These are phyloP conservation scores for Aschersonia sp. DNA, from an alignment of 2,329 filamentous ascomycete species.

Conservation along the genomic window DNA sequence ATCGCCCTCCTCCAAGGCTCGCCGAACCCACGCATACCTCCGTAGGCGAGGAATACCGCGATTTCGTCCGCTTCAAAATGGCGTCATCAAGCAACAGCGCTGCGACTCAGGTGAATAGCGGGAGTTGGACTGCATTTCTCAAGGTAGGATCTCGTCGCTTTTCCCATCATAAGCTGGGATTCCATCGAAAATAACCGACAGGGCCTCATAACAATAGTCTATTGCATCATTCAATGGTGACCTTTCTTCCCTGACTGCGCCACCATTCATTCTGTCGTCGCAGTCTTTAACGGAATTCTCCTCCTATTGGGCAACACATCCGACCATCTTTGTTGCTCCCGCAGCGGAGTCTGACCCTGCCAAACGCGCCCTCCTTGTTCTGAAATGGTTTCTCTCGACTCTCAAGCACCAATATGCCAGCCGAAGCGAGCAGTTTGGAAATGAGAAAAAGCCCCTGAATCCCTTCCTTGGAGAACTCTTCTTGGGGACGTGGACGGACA, in stretches of 20 bases:
- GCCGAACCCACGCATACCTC: not conserved
- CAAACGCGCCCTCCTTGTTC: constrained; percentile 72
- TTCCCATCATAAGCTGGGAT: too few species aligned
- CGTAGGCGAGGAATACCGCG: not conserved
- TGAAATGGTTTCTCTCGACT: constrained; percentile 92
- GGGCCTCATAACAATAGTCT: constrained; percentile 27
- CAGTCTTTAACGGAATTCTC: constrained; percentile 71
- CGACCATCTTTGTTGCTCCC: constrained; percentile 65
- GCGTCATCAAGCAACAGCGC: constrained; percentile 9
- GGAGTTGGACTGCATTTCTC: constrained; percentile 37
- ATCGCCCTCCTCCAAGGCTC: too few species aligned
- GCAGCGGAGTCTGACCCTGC: constrained; percentile 64
- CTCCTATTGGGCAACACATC: constrained; percentile 71
- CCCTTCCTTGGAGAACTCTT: constrained; percentile 94
- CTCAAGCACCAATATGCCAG: constrained; percentile 72
- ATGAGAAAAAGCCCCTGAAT: constrained; percentile 96
- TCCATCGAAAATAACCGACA: too few species aligned
- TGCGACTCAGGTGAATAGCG: constrained; percentile 22
- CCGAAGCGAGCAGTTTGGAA: constrained; percentile 65
- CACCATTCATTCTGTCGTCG: constrained; percentile 67
- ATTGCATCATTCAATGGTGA: constrained; percentile 75
- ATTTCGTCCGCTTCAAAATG: not conserved
- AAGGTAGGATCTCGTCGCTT: constrained; percentile 21
- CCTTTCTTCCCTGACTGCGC: constrained; percentile 65
- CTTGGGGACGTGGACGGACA: constrained; percentile 77